These are phyloP conservation scores for Boletus rubroflammeus DNA, from an alignment of 768 basidiomycete genomes.

Conservation along the genomic window DNA sequence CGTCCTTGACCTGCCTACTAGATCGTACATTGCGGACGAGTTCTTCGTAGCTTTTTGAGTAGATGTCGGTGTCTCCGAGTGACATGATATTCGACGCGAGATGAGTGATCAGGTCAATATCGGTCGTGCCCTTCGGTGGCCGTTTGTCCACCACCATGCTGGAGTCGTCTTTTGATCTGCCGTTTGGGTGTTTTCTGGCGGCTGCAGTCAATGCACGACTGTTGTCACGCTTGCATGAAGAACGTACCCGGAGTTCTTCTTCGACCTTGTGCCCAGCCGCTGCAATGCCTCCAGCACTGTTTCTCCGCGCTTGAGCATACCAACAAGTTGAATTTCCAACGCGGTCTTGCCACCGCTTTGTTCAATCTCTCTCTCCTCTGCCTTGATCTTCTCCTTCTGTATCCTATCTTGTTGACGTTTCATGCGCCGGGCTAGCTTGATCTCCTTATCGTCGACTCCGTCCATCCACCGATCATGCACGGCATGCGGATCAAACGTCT, in stretches of 20 bases:
- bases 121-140: constrained; percentile 36
- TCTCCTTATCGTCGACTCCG: constrained; percentile 78
- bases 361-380: constrained; percentile 71
- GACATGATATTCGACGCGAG: constrained; percentile 87
- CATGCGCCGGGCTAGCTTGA: constrained; percentile 72
- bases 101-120: constrained; percentile 79
- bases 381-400: constrained; percentile 63
- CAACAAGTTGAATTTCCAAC: constrained; percentile 65
- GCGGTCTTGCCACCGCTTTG: constrained; percentile 62
- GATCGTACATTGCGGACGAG: constrained; percentile 72
- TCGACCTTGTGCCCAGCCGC: constrained; percentile 69
- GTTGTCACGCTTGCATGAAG: neutral
- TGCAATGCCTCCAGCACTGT: constrained; percentile 87
- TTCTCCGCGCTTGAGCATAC: constrained; percentile 83
- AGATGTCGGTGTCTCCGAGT: constrained; percentile 81
- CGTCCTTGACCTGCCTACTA: constrained; percentile 61
- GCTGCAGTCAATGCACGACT: neutral
- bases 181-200: constrained; percentile 30
- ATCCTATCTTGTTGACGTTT: constrained; percentile 73
- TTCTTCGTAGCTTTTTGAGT: constrained; percentile 82
- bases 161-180: constrained; percentile 31
- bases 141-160: constrained; percentile 52
- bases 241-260: constrained; percentile 37
- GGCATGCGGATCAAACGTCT: constrained; percentile 84
- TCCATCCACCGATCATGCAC: constrained; percentile 97